Evolutionary conservation across 768 basidiomycete genomes (phyloP), one percentile per base, ranked within the genome.

Genomic region (Psilocybe subaeruginosa): DNA sequence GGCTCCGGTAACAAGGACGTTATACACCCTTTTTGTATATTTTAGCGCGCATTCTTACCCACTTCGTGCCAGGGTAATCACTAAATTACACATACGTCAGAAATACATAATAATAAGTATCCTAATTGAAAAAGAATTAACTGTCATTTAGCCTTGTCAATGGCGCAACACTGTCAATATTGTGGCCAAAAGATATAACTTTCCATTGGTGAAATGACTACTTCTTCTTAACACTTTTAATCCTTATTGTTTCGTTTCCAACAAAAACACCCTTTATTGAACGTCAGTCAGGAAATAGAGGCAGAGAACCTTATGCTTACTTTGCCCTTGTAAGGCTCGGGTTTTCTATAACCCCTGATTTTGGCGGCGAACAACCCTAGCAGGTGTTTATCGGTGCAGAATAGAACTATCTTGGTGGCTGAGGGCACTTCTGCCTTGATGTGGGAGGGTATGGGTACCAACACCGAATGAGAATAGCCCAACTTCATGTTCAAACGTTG

Each of bases 261-360:
- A 98, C 85, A 68, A 98, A 97, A 62, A 98, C 89, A 64, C 96
- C 96, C 92, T 99, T 52, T 33, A 39, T 8, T 7, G 16, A 3
- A 54, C 14, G 35, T 37, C 0, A 55, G 57, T 59, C 27, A 45
- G 50, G 30, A 29, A 57, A 61, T 2, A 6, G 11, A 51, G 23
- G 4, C 52, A 19, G 45, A 19, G 51, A 57, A 46, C 17, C 33
- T 39, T 19, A 35, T n/a, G 8, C 91, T 54, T 70, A 97, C 95
- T 85, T 98, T 98, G 72, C 95, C 97, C 77, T 98, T 94, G 77
- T 98, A 99, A 14, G 95, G 96, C 72, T 99, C 97, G 19, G 97
- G 97, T 67, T 89, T 90, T 68, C 97, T 85, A 78, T 88, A 90
- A 61, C 82, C 83, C 63, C 95, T 82, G 27, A 99, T 88, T 65